phyloP scores from a whole-genome alignment of 2,329 filamentous ascomycete species.

The Sporothrix variecibatus region DNA sequence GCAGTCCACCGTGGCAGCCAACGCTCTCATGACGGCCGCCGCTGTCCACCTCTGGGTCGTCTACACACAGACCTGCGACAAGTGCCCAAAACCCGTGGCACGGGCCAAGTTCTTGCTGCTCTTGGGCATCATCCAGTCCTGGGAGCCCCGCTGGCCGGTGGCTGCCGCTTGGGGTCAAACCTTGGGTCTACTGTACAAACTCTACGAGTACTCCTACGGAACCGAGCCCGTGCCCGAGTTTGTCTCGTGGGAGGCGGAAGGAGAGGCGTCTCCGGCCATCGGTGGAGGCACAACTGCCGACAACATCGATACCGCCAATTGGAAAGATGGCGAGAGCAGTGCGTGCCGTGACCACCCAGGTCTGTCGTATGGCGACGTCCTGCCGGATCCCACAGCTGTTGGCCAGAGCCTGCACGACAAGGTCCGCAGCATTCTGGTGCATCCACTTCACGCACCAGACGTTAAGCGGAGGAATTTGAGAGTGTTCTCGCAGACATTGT shows the following conservation, averaged over 20 bases:
- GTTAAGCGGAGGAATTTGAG: conserved; percentile 21
- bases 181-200: conserved; percentile 23
- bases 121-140: conserved; percentile 8
- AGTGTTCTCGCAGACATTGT: conserved; percentile 9
- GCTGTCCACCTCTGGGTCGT: conserved; percentile 21
- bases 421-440: conserved; percentile 23
- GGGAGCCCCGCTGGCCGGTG: conserved; percentile 23
- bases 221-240: conserved; percentile 14
- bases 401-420: conserved; percentile 26
- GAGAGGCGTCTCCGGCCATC: background rate
- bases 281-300: background rate
- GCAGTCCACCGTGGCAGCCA: background rate
- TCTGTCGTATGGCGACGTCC: background rate
- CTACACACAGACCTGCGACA: conserved; percentile 24
- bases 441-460: conserved; percentile 22
- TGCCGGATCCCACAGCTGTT: background rate
- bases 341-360: conserved; percentile 9
- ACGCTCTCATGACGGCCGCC: conserved; percentile 2
- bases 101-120: conserved; percentile 17
- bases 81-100: conserved; percentile 18
- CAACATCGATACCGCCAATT: background rate
- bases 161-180: conserved; percentile 20
- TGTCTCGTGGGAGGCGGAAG: background rate
- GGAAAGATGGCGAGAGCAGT: conserved; percentile 8
- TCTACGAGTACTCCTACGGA: conserved; percentile 24